Conservation (phyloP, 164 flowering plant genomes). For the Paratinospora sagittata region DNA sequence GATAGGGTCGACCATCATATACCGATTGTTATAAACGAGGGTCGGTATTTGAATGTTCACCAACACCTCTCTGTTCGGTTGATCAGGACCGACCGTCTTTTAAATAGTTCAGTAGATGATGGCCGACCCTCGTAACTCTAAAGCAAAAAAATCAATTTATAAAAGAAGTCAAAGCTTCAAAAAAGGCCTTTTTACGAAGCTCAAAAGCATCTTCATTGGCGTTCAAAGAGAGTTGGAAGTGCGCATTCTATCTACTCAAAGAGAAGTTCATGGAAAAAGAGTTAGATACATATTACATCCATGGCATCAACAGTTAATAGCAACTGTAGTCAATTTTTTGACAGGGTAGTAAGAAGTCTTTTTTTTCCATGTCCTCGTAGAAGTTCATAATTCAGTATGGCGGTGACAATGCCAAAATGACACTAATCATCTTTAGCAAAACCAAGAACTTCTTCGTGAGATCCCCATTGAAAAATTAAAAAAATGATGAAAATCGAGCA, state of each 20-base stretch:
- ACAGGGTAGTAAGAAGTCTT: not conserved
- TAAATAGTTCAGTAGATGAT: too few relatives aligned
- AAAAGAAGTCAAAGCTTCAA: not conserved
- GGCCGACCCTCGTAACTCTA: too few relatives aligned
- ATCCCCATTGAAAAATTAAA: too few relatives aligned
- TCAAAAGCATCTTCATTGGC: constrained; percentile 95
- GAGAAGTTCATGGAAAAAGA: too few relatives aligned
- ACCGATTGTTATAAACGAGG: too few relatives aligned
- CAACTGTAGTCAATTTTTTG: not conserved
- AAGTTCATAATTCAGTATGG: not conserved
- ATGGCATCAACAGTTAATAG: not conserved
- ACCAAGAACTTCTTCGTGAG: not conserved
- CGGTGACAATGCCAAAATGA: not conserved
- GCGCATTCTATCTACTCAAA: too few relatives aligned
- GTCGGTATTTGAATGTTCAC: too few relatives aligned
- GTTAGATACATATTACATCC: too few relatives aligned
- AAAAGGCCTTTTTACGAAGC: constrained; percentile 56
- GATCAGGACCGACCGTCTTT: too few relatives aligned
- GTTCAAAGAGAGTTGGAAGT: constrained; percentile 85
- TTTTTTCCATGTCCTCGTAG: not conserved
- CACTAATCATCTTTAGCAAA: not conserved
- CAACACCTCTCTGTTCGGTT: too few relatives aligned
- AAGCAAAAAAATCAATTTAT: not conserved
- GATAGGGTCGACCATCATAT: too few relatives aligned
- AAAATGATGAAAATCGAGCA: too few relatives aligned